Percentiles rank a stretch among this genome's conserved stretches.
Evolutionary conservation across 345 rosid species (phyloP).

Genomic region (Salix udensis): DNA sequence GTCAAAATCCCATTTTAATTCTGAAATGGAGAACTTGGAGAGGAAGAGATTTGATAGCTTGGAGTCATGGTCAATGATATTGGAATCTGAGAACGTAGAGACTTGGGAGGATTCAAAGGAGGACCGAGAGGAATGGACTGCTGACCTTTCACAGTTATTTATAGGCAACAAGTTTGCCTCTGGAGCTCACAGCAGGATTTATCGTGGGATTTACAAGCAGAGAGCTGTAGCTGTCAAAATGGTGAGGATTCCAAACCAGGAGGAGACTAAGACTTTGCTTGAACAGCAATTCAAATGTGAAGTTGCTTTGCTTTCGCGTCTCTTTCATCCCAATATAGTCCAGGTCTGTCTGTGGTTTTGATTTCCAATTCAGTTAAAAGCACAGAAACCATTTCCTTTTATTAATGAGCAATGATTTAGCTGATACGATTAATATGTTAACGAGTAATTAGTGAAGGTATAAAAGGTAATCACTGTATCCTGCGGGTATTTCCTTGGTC

Average conservation of each 20-base stretch:
- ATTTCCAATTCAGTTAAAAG: neutral
- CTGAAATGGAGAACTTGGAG: slow-evolving; percentile 76
- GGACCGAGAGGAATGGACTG: slow-evolving; percentile 95
- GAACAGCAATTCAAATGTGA: slow-evolving; percentile 95
- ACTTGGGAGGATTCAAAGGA: slow-evolving; percentile 85
- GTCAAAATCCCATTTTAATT: slow-evolving; percentile 41
- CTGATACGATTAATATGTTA: neutral
- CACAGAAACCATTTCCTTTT: neutral
- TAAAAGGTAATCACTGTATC: neutral
- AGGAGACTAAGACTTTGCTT: slow-evolving; percentile 69
- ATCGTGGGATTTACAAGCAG: slow-evolving; percentile 94
- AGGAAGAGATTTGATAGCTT: slow-evolving; percentile 88
- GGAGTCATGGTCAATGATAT: slow-evolving; percentile 97
- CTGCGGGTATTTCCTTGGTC: neutral
- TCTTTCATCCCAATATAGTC: slow-evolving; percentile 81
- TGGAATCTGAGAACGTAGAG: slow-evolving; percentile 94
- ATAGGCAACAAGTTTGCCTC: slow-evolving; percentile 98
- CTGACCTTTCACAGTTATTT: slow-evolving; percentile 94
- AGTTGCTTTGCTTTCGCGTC: slow-evolving; percentile 93
- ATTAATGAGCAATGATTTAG: neutral
- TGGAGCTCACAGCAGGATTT: slow-evolving; percentile 88
- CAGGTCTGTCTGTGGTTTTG: slow-evolving; percentile 36
- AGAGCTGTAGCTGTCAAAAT: slow-evolving; percentile 97
- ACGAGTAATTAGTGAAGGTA: neutral
- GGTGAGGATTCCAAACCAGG: slow-evolving; percentile 88